Conservation (phyloP, 306 rosid species). For the Gastrolobium villosum region DNA sequence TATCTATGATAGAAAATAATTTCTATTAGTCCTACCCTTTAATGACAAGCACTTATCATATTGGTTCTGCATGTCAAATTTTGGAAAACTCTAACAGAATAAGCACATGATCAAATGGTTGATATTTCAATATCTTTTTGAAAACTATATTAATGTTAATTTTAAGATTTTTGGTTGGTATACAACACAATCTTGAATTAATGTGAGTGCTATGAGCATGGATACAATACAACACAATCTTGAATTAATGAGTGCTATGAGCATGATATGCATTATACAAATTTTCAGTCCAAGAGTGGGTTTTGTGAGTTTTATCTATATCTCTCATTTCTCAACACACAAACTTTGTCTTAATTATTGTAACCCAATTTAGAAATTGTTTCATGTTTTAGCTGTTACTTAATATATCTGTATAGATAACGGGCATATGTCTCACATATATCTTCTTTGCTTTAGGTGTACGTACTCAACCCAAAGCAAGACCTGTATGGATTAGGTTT, state of each 20-base stretch:
- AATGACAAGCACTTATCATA: neutral
- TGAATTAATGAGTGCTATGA: constrained; percentile 19
- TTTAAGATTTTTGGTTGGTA: constrained; percentile 22
- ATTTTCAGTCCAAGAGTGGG: constrained; percentile 14
- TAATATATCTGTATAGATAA: constrained; percentile 10
- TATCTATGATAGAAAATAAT: neutral
- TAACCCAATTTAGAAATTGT: constrained; percentile 17
- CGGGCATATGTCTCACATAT: constrained; percentile 28
- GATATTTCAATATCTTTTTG: constrained; percentile 10
- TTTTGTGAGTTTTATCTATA: neutral
- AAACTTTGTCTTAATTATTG: constrained; percentile 1
- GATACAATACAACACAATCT: constrained; percentile 17
- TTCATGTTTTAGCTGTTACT: constrained; percentile 23
- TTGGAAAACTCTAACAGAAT: constrained; percentile 7
- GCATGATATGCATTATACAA: constrained; percentile 15
- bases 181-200: constrained; percentile 28
- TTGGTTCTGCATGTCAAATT: constrained; percentile 33
- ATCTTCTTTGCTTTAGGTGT: constrained; percentile 67
- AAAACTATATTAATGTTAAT: neutral
- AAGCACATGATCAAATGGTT: neutral
- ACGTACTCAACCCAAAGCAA: constrained; percentile 82
- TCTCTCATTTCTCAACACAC: constrained; percentile 28
- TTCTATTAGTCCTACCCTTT: constrained; percentile 12
- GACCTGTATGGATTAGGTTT: constrained; percentile 95
- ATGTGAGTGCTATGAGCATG: constrained; percentile 20